Evolutionary conservation across 1,284 basidiomycete genomes (phyloP).

Genomic region (Apiotrichum mycotoxinovorans): DNA sequence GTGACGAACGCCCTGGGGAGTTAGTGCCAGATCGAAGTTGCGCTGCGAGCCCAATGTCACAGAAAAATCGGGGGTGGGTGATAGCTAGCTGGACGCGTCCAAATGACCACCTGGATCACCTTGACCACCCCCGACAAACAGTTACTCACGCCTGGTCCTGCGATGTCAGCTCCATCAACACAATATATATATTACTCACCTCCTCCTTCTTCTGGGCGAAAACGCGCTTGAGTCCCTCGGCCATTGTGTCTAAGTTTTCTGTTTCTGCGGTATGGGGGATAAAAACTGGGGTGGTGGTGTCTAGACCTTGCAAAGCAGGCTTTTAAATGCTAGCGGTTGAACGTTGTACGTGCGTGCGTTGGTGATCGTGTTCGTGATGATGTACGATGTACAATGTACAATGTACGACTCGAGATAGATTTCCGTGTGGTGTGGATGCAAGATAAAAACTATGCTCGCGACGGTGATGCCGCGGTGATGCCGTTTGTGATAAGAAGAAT

Average conservation of each 20-base stretch:
- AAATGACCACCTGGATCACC: neutral
- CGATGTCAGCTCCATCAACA: neutral
- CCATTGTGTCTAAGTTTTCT: conserved; percentile 53
- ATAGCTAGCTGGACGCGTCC: neutral
- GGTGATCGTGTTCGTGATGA: too few relatives aligned
- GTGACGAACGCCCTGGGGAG: conserved; percentile 69
- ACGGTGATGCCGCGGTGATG: neutral
- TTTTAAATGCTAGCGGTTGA: too few relatives aligned
- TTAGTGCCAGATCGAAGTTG: too few relatives aligned
- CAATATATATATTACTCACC: conserved; percentile 50
- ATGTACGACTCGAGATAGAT: too few relatives aligned
- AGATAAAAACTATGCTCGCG: neutral
- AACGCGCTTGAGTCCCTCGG: conserved; percentile 66
- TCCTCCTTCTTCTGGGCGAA: conserved; percentile 68
- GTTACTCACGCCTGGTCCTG: conserved; percentile 43
- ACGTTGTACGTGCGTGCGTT: too few relatives aligned
- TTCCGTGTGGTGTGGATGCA: too few relatives aligned
- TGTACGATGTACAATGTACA: too few relatives aligned
- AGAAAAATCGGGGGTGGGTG: neutral
- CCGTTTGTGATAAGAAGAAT: neutral
- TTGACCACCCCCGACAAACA: too few relatives aligned
- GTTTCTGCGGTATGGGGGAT: too few relatives aligned
- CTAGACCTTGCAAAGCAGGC: too few relatives aligned
- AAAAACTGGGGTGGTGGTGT: neutral
- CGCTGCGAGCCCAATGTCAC: too few relatives aligned